phyloP scores from a whole-genome alignment of 1,284 basidiomycete genomes.

The Cryptococcus sp. region DNA sequence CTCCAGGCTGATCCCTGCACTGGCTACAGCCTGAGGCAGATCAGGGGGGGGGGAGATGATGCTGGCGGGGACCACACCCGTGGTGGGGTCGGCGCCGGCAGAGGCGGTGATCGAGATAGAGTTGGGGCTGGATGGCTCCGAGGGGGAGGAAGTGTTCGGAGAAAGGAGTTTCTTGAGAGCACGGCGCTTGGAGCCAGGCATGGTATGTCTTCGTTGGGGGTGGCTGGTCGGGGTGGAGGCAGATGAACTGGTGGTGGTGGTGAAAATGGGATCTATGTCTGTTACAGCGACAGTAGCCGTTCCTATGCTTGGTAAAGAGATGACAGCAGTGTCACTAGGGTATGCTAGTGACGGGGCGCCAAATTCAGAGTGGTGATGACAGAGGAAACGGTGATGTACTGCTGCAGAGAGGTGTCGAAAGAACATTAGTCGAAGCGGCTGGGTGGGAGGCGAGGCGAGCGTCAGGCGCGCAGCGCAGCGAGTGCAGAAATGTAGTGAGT shows the following conservation, averaged over 20 bases:
- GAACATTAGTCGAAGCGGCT: too few species aligned
- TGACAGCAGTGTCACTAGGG: too few species aligned
- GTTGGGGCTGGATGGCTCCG: slow-evolving; percentile 3
- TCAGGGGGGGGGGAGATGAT: not conserved
- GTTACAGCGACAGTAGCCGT: too few species aligned
- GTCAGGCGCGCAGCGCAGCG: too few species aligned
- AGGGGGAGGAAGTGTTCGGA: slow-evolving; percentile 14
- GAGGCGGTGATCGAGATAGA: slow-evolving; percentile 4
- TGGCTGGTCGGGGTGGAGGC: not conserved
- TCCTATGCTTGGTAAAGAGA: too few species aligned
- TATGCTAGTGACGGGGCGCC: too few species aligned
- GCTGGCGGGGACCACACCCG: not conserved
- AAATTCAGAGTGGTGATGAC: too few species aligned
- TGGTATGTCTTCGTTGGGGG: slow-evolving; percentile 7
- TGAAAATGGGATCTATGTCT: too few species aligned
- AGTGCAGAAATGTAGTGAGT: too few species aligned
- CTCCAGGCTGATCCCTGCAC: slow-evolving; percentile 1
- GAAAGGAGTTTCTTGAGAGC: slow-evolving; percentile 47
- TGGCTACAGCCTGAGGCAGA: not conserved
- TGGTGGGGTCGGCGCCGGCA: not conserved
- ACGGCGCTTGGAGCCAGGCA: slow-evolving; percentile 48
- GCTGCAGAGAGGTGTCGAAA: too few species aligned
- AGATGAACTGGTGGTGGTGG: not conserved
- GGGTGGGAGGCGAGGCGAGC: too few species aligned
- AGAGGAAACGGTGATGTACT: too few species aligned